phyloP scores from a whole-genome alignment of 2,329 filamentous ascomycete species.

The Hymenotorrendiella dingleyae region DNA sequence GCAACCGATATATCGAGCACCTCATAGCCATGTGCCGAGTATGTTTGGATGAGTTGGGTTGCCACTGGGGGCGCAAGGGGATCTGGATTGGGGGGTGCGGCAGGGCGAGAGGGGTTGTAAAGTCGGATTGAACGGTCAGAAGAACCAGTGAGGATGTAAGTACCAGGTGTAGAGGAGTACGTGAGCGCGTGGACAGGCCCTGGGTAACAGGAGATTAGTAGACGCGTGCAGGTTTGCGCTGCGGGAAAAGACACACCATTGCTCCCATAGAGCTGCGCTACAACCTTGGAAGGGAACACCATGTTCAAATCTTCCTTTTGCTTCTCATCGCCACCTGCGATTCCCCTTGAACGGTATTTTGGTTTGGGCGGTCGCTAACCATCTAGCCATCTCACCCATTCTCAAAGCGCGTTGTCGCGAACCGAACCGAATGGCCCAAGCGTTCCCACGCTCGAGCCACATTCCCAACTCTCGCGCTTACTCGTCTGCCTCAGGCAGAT shows the following conservation, averaged over 20 bases:
- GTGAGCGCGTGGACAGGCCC: constrained; percentile 66
- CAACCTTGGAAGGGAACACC: constrained; percentile 40
- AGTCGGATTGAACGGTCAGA: constrained; percentile 80
- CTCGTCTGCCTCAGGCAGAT: too few species aligned
- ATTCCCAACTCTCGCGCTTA: too few species aligned
- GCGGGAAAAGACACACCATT: constrained; percentile 42
- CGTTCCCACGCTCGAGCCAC: too few species aligned
- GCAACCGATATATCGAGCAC: constrained; percentile 75
- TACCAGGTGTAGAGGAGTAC: constrained; percentile 67
- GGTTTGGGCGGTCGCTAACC: too few species aligned
- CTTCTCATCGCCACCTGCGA: neutral
- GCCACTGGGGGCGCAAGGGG: constrained; percentile 35
- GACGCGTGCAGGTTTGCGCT: neutral
- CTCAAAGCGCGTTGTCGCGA: too few species aligned
- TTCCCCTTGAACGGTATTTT: too few species aligned
- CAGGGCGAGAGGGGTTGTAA: constrained; percentile 65
- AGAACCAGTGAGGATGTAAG: constrained; percentile 78
- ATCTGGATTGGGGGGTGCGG: constrained; percentile 32
- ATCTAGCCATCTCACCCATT: too few species aligned
- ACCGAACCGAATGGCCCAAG: too few species aligned
- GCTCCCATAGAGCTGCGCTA: constrained; percentile 52
- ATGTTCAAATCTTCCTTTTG: constrained; percentile 23
- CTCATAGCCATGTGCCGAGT: constrained; percentile 85
- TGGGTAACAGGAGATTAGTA: constrained; percentile 29
- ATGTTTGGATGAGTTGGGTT: constrained; percentile 70